Base-by-base conservation (phyloP, 306 rosid genomes). In the Quercus glauca region DNA sequence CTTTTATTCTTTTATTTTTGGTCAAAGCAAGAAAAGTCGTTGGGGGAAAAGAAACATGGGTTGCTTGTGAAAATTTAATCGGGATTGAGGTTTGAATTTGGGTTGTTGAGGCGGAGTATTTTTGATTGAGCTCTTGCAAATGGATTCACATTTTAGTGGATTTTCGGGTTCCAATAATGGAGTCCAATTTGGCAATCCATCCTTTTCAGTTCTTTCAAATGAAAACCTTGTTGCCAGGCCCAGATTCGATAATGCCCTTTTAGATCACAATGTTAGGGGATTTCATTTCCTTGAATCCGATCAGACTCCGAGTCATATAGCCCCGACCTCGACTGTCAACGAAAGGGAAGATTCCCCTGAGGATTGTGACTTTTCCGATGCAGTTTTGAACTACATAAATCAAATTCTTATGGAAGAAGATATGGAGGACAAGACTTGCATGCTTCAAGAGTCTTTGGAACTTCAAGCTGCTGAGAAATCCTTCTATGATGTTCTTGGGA, bases 371-470 rank as follows among this genome's bases (percentile, higher is more conserved):
- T 96, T 96, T 85, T 91, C 98, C 21, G 97, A 96, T 90, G 81
- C 85, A 3, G 87, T 91, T 84, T 89, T 96, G 88, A 77, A 79
- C 10, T 96, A 88, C 85, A 96, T 96, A 64, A 91, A 71, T 86
- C 96, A 91, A 87, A 96, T 93, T 76, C 99, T 96, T 20, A 96
- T 96, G 99, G 98, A 96, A 76, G 98, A 93, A 83, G 99, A 93
- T 75, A 80, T 91, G 89, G 99, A 93, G 79, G 99, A 91, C 56
- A 93, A 87, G 87, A 84, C 90, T 49, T 90, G 96, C 76, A 90
- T 89, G 94, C 91, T 88, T 78, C 94, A 93, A 78, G 97, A 91
- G 81, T 95, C 99, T 78, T 83, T 93, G 82, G 98, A 93, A 84
- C 96, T 95, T 88, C 96, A 93, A 73, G 92, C 90, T 19, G 98